Evolutionary conservation across 169 alveolate genomes (phyloP), one percentile per base, ranked within the genome.

Genomic region (Eimeria brunetti): DNA sequence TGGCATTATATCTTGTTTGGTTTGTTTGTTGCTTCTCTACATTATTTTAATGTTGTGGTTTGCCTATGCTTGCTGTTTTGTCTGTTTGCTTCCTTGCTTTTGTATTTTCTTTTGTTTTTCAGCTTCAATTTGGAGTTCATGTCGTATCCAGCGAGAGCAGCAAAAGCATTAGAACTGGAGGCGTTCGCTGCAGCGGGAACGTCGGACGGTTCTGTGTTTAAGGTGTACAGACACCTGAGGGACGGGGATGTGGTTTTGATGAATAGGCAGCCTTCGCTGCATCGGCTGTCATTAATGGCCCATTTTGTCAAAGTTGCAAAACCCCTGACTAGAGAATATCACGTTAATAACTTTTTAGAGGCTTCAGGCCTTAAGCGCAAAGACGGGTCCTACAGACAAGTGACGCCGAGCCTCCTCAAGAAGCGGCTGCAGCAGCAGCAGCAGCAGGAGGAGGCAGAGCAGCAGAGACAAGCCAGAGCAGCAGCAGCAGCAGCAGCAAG

Each of bases 251-350:
- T 98, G 33, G 99, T 99, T 67, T 95, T 99, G 83, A 99, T 99
- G 97, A 99, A 99, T 89, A 97, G 99, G 84, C 99, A 99, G 95
- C 99, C 99, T 11, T 99, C 99, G 9, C 96, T 99, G 62, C 99
- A 99, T 96, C 98, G 99, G 94, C 99, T 99, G 38, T 98, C 99
- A 14, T 98, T 99, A 53, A 99, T 99, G 99, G 99, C 99, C 36
- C 99, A 99, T 94, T 96, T 96, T 81, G 97, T 97, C 41, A 97
- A 97, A 96, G 98, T 98, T 33, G 46, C 86, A 4, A 46, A 71
- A 8, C 83, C 89, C 60, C 51, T 53, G 14, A 51, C 73, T 36
- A 12, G 62, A 0, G 86, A 49, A 4, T 89, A 49, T 71, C 75
- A 89, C 76, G 38, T 89, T 33, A 89, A 89, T 36, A 56, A 58